These are phyloP conservation scores for Leccinum arenicola DNA, from an alignment of 768 basidiomycete genomes.

Conservation along the genomic window DNA sequence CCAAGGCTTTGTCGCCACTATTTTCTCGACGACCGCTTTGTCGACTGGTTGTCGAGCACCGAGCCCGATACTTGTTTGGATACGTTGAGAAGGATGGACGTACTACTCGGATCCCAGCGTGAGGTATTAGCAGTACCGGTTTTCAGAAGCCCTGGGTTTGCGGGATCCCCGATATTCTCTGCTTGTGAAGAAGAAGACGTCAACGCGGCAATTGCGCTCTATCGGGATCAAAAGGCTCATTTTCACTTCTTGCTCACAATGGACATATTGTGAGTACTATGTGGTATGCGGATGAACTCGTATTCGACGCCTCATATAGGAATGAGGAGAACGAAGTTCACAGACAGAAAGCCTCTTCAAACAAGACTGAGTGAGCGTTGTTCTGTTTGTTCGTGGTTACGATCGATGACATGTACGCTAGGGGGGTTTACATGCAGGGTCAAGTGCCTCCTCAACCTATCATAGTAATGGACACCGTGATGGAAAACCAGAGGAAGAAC, in stretches of 20 bases:
- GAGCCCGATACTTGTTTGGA: constrained; percentile 8
- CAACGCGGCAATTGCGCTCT: neutral
- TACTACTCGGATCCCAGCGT: neutral
- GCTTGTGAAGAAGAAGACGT: neutral
- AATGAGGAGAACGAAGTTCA: neutral
- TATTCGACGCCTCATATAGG: neutral
- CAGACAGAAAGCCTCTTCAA: neutral
- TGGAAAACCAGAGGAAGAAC: no score
- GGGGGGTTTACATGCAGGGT: neutral
- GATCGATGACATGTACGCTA: neutral
- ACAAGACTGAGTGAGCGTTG: neutral
- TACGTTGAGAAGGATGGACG: neutral
- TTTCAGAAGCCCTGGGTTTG: neutral
- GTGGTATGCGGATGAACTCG: neutral
- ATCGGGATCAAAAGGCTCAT: neutral
- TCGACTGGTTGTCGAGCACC: constrained; percentile 1
- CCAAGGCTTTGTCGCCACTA: neutral
- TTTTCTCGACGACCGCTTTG: constrained; percentile 4
- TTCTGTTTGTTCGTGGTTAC: no score
- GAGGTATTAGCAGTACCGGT: neutral
- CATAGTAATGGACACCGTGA: neutral
- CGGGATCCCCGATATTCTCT: neutral
- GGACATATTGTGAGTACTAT: constrained; percentile 8
- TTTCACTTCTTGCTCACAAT: constrained; percentile 12
- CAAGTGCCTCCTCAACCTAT: neutral